Evolutionary conservation across 306 rosid genomes (phyloP), one percentile per base, ranked within the genome.

Genomic region (Cajanus cajan): DNA sequence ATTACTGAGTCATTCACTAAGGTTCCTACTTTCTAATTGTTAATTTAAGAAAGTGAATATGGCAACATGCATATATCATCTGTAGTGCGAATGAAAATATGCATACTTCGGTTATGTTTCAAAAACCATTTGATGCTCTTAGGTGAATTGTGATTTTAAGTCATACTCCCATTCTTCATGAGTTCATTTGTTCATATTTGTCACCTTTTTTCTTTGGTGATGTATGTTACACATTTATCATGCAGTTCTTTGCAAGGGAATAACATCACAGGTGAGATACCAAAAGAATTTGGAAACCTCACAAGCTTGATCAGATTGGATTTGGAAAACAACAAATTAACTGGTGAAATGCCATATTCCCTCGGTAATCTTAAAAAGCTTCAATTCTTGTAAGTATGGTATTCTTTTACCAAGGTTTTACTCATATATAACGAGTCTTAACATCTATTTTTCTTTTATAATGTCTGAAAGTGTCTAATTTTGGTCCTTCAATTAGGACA

Each of bases 211-310:
- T 11, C 45, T 14, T 80, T 64, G 34, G 80, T 61, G 9, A 28
- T 75, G 36, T 39, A 31, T 55, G 24, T 36, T 62, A 15, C 62
- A 22, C 47, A 65, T 75, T 70, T 71, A 12, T 85, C 64, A 78
- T 65, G 74, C 89, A 94, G 98, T 82, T 70, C 86, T 44, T 86
- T 94, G 83, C 93, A 83, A 84, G 98, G 98, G 71, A 94, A 92
- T 82, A 77, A 34, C 59, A 94, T 94, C 70, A 88, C 83, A 9
- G 98, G 98, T 15, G 81, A 28, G 37, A 92, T 92, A 71, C 97
- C 98, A 15, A 63, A 84, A 74, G 97, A 92, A 78, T 80, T 90
- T 51, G 98, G 96, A 71, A 86, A 89, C 64, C 84, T 94, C 68
- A 87, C 86, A 57, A 88, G 76, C 68, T 84, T 94, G 85, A 59